Percentiles rank a stretch among this genome's conserved stretches.
Conservation (phyloP, 768 basidiomycete genomes). For the Mycena amicta region DNA sequence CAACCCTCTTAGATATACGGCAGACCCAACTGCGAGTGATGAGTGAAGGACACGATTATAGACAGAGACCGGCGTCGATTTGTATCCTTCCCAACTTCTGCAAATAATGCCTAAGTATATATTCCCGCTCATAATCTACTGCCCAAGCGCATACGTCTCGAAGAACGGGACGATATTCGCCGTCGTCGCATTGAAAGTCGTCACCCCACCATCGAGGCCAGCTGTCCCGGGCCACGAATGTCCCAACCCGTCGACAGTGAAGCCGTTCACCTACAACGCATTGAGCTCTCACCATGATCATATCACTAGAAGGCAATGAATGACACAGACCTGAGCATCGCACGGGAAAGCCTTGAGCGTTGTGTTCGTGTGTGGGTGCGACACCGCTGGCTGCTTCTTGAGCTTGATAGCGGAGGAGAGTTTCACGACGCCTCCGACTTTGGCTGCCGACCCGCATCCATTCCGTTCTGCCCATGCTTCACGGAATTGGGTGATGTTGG, state of each 20-base stretch:
- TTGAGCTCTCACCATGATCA: neutral
- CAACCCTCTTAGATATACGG: no score
- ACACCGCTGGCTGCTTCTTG: slow-evolving; percentile 9
- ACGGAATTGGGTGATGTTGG: slow-evolving; percentile 20
- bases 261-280: slow-evolving; percentile 12
- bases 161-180: slow-evolving; percentile 22
- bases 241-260: slow-evolving; percentile 15
- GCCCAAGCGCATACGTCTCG: slow-evolving; percentile 12
- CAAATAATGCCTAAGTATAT: no score
- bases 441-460: slow-evolving; percentile 6
- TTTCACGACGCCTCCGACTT: neutral
- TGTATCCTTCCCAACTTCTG: no score
- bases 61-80: no score
- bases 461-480: slow-evolving; percentile 21
- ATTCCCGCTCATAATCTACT: neutral
- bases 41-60: no score
- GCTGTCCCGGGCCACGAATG: slow-evolving; percentile 19
- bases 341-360: slow-evolving; percentile 17
- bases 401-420: neutral
- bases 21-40: no score
- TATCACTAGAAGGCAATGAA: neutral
- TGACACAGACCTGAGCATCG: neutral
- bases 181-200: slow-evolving; percentile 21
- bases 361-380: slow-evolving; percentile 21
- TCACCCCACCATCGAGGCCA: slow-evolving; percentile 22